These are phyloP conservation scores for Yamadazyma laniorum DNA, from an alignment of 805 yeast species.

Conservation along the genomic window DNA sequence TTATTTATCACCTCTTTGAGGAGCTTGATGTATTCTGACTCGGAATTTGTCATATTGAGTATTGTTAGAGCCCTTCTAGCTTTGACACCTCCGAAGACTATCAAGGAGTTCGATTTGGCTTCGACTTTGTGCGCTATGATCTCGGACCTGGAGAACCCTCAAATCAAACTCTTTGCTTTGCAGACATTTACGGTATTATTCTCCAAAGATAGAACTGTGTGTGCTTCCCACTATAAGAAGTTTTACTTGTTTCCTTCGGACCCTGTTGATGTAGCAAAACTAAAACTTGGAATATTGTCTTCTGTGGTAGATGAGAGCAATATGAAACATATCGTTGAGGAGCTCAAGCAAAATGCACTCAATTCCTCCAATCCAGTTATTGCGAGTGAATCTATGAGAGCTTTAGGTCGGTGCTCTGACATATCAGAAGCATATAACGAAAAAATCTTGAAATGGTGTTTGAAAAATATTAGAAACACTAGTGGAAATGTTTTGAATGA, in stretches of 20 bases:
- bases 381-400: conserved; percentile 51
- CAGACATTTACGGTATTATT: conserved; percentile 45
- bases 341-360: conserved; percentile 54
- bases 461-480: conserved; percentile 42
- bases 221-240: conserved; percentile 36
- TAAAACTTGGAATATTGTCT: conserved; percentile 63
- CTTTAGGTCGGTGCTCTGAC: conserved; percentile 61
- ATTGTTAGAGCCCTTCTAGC: conserved; percentile 54
- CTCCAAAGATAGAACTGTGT: conserved; percentile 26
- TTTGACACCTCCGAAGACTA: conserved; percentile 55
- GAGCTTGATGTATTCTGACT: conserved; percentile 48
- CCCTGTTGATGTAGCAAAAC: conserved; percentile 35
- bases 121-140: conserved; percentile 47
- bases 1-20: conserved; percentile 50
- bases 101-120: conserved; percentile 50
- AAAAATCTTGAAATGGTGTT: conserved; percentile 63
- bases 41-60: conserved; percentile 62
- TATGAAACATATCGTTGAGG: conserved; percentile 52
- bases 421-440: conserved; percentile 47
- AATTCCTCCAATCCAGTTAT: conserved; percentile 17
- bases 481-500: conserved; percentile 51
- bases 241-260: conserved; percentile 64
- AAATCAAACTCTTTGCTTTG: conserved; percentile 35
- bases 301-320: conserved; percentile 54
- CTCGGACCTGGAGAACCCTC: conserved; percentile 23